phyloP scores from a whole-genome alignment of 23 red algal species.

The Gracilaria vermiculophylla region DNA sequence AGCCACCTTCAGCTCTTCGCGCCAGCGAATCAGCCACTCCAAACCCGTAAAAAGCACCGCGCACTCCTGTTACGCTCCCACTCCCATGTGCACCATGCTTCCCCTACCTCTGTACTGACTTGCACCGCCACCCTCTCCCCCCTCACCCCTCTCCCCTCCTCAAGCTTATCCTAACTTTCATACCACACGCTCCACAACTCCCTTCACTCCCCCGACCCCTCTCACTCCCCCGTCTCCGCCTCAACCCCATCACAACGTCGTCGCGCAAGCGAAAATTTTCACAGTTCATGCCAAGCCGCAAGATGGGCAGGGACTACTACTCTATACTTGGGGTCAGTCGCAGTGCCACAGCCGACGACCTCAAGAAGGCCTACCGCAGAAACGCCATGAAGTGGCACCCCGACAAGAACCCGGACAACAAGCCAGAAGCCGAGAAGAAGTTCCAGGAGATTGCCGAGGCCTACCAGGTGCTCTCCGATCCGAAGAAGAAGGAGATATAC shows the following conservation, averaged over 20 bases:
- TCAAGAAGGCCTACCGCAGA: conserved; percentile 88
- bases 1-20: no score
- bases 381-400: conserved; percentile 92
- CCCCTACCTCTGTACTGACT: no score
- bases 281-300: conserved; percentile 10
- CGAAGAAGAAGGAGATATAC: conserved; percentile 95
- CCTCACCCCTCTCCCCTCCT: no score
- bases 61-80: no score
- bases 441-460: conserved; percentile 94
- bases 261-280: conserved; percentile 16
- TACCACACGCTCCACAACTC: background rate
- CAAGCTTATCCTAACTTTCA: no score
- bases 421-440: conserved; percentile 77
- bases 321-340: conserved; percentile 79
- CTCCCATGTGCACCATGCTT: no score
- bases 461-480: conserved; percentile 89
- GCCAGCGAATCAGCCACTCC: no score
- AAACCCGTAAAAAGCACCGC: no score
- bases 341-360: conserved; percentile 60
- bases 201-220: background rate
- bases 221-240: background rate
- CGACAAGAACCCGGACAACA: conserved; percentile 96
- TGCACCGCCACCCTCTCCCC: no score
- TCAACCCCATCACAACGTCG: background rate
- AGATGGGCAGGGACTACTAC: conserved; percentile 93